Conservation (phyloP, 2,329 filamentous ascomycete species). For the Emmonsiellopsis sp. region DNA sequence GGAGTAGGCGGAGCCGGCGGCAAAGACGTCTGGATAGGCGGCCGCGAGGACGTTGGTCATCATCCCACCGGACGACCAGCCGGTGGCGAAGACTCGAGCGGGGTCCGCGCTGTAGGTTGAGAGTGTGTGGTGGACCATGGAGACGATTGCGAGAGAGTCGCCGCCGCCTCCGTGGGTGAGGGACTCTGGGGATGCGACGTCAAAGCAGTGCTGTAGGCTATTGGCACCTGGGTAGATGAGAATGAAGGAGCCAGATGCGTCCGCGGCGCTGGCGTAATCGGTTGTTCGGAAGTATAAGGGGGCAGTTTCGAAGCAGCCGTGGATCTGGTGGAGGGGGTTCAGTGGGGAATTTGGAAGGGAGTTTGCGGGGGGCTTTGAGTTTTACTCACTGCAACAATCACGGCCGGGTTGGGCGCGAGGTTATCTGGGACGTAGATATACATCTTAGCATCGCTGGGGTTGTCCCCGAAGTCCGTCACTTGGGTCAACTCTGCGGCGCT, state of each 20-base stretch:
- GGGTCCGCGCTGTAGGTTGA: constrained; percentile 44
- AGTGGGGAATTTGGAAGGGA: not conserved
- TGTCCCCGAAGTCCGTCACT: constrained; percentile 34
- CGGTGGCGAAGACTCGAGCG: constrained; percentile 46
- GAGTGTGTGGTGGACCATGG: constrained; percentile 51
- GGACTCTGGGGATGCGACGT: constrained; percentile 42
- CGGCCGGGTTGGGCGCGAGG: constrained; percentile 36
- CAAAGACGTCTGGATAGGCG: constrained; percentile 46
- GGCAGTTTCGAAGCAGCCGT: constrained; percentile 39
- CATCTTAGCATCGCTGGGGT: constrained; percentile 41
- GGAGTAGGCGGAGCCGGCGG: constrained; percentile 42
- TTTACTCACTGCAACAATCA: constrained; percentile 40
- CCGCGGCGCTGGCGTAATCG: constrained; percentile 45
- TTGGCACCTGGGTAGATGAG: constrained; percentile 47
- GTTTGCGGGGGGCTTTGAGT: not conserved
- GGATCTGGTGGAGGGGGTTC: constrained; percentile 11
- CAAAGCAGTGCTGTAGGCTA: constrained; percentile 46
- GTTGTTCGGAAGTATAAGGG: constrained; percentile 38
- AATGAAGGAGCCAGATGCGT: constrained; percentile 24
- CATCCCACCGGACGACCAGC: constrained; percentile 47
- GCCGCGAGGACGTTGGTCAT: constrained; percentile 47
- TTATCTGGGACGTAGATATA: constrained; percentile 41
- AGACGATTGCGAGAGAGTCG: constrained; percentile 48
- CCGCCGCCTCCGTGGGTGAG: constrained; percentile 50
- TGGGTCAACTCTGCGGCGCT: constrained; percentile 6